These are phyloP conservation scores for Linum tenue DNA, from an alignment of 345 rosid species.

Conservation along the genomic window DNA sequence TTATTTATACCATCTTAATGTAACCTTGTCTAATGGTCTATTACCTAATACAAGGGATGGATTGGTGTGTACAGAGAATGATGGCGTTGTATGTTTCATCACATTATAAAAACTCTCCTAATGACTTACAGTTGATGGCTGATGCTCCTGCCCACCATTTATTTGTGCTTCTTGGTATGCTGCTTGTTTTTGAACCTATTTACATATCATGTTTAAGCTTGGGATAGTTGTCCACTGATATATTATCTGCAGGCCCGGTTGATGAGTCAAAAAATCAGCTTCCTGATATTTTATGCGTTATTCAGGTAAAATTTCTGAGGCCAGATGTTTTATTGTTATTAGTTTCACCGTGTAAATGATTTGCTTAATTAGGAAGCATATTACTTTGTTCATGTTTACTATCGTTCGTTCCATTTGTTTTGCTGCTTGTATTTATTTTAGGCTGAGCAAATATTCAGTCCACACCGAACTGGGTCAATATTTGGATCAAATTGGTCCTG, in stretches of 20 bases:
- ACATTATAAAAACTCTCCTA: conserved; percentile 97
- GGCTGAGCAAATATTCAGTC: too few relatives aligned
- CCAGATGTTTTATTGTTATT: too few relatives aligned
- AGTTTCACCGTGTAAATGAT: too few relatives aligned
- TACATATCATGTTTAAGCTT: conserved; percentile 5
- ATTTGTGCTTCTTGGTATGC: conserved; percentile 80
- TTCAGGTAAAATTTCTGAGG: conserved; percentile 46
- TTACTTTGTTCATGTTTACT: too few relatives aligned
- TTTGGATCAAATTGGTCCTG: too few relatives aligned
- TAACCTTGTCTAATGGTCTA: conserved; percentile 3
- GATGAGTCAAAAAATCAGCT: conserved; percentile 78
- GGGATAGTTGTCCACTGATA: conserved; percentile 10
- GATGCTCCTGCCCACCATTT: conserved; percentile 99
- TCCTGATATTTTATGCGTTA: conserved; percentile 90
- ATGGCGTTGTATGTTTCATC: conserved; percentile 94
- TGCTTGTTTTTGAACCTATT: conserved; percentile 6
- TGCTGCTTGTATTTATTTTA: too few relatives aligned
- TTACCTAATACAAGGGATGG: not conserved
- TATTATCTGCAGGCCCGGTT: conserved; percentile 65
- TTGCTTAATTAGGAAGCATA: too few relatives aligned
- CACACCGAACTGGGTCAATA: too few relatives aligned
- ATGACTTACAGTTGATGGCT: conserved; percentile 90
- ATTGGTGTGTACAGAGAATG: conserved; percentile 57
- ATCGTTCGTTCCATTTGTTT: too few relatives aligned
- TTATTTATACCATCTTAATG: conserved; percentile 4